Percentiles rank a stretch among this genome's conserved stretches.
phyloP scores from a whole-genome alignment of 768 basidiomycete genomes.

The Boletus sp. region DNA sequence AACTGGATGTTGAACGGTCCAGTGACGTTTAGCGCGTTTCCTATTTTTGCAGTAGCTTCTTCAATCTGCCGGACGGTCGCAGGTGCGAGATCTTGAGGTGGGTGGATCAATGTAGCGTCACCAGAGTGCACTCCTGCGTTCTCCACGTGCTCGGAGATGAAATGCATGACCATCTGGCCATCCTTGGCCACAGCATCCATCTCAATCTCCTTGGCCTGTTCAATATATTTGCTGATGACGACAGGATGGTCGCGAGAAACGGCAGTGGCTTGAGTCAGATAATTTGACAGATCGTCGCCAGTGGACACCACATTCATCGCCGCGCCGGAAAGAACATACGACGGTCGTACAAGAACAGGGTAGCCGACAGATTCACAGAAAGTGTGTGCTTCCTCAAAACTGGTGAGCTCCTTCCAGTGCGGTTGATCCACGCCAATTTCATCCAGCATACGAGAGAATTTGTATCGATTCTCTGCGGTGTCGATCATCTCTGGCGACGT shows the following conservation, averaged over 20 bases:
- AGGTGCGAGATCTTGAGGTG: slow-evolving; percentile 96
- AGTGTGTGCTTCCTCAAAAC: slow-evolving; percentile 76
- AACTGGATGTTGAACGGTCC: slow-evolving; percentile 99
- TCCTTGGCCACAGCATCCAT: slow-evolving; percentile 99
- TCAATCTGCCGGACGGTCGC: slow-evolving; percentile 95
- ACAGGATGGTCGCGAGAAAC: slow-evolving; percentile 96
- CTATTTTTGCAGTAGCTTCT: slow-evolving; percentile 96
- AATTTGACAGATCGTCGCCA: slow-evolving; percentile 83
- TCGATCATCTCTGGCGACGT: slow-evolving; percentile 99
- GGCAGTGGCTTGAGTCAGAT: slow-evolving; percentile 91
- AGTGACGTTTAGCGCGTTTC: slow-evolving; percentile 94
- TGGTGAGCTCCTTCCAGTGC: slow-evolving; percentile 93
- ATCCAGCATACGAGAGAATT: slow-evolving; percentile 96
- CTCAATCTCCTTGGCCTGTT: slow-evolving; percentile 99
- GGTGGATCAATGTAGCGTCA: slow-evolving; percentile 96
- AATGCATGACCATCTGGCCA: slow-evolving; percentile 99
- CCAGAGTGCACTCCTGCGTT: slow-evolving; percentile 99
- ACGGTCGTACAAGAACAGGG: slow-evolving; percentile 94
- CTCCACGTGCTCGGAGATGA: slow-evolving; percentile 98
- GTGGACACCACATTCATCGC: slow-evolving; percentile 99
- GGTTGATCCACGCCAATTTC: slow-evolving; percentile 99
- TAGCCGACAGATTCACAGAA: slow-evolving; percentile 95
- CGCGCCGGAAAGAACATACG: slow-evolving; percentile 98
- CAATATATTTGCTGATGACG: slow-evolving; percentile 98
- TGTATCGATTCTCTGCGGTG: slow-evolving; percentile 98